A percentile compares a stretch with the other conserved stretches of the same genome.
Evolutionary conservation across 2,329 filamentous ascomycete species (phyloP).

Genomic region (Pestalotiopsis fici): DNA sequence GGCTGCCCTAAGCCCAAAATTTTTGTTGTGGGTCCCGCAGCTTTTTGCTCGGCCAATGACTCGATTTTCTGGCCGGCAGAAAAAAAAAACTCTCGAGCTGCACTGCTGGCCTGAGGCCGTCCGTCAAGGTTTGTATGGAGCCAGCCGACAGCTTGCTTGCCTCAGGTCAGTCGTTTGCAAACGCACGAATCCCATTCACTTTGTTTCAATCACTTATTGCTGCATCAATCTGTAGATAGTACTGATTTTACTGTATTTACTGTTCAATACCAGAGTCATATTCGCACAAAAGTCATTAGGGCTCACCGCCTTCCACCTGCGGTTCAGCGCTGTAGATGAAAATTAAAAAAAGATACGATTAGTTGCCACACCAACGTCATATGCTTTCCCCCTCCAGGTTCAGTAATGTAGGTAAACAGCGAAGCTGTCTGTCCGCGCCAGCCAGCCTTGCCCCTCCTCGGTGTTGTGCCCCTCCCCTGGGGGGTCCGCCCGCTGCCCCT

Average conservation of each 20-base stretch:
- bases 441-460: slow-evolving; percentile 3
- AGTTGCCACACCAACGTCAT: slow-evolving; percentile 5
- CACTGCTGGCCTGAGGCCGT: neutral
- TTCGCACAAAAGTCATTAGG: neutral
- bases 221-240: neutral
- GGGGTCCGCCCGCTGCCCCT: neutral
- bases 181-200: neutral
- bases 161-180: neutral
- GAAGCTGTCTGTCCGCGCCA: too few relatives aligned
- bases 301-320: neutral
- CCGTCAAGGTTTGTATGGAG: neutral
- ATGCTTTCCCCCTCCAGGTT: neutral
- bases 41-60: neutral
- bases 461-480: neutral
- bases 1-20: slow-evolving; percentile 7
- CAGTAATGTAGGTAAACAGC: neutral
- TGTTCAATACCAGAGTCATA: neutral
- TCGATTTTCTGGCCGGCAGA: neutral
- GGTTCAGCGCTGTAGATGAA: neutral
- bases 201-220: neutral
- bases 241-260: neutral
- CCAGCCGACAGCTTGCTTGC: neutral
- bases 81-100: neutral
- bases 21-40: slow-evolving; percentile 4
- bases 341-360: neutral